Evolutionary conservation across 495 filamentous ascomycete species (phyloP).

Genomic region (Xylaria castorea): DNA sequence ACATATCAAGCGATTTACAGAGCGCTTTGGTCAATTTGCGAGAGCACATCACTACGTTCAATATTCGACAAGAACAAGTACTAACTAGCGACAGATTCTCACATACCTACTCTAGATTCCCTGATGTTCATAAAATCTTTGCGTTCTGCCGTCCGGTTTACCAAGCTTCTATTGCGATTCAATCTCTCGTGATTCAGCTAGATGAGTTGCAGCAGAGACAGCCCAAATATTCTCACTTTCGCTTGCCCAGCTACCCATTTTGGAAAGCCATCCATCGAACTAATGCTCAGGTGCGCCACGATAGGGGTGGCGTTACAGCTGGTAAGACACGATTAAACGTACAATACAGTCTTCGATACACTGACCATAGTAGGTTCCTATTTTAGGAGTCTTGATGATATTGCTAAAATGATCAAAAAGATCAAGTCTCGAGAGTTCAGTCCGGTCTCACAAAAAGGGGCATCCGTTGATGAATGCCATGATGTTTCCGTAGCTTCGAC

Average conservation of each 20-base stretch:
- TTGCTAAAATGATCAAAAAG: slow-evolving; percentile 42
- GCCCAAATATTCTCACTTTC: slow-evolving; percentile 45
- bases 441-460: slow-evolving; percentile 35
- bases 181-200: slow-evolving; percentile 53
- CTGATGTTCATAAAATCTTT: slow-evolving; percentile 60
- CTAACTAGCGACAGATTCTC: slow-evolving; percentile 41
- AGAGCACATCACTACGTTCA: slow-evolving; percentile 44
- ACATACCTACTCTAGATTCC: slow-evolving; percentile 41
- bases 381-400: slow-evolving; percentile 57
- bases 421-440: slow-evolving; percentile 38
- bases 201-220: slow-evolving; percentile 50
- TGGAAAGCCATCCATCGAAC: slow-evolving; percentile 58
- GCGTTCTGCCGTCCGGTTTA: slow-evolving; percentile 62
- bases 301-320: slow-evolving; percentile 61
- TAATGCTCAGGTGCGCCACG: slow-evolving; percentile 64
- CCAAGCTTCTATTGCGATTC: slow-evolving; percentile 56
- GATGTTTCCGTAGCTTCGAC: slow-evolving; percentile 32
- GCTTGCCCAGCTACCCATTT: slow-evolving; percentile 59
- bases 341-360: slow-evolving; percentile 26
- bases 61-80: slow-evolving; percentile 41
- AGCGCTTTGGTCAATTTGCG: slow-evolving; percentile 44
- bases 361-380: slow-evolving; percentile 47
- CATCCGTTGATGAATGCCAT: slow-evolving; percentile 34
- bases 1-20: slow-evolving; percentile 43
- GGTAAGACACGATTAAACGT: slow-evolving; percentile 30